These are phyloP conservation scores for Podaxis sp. DNA, from an alignment of 768 basidiomycete species.

Conservation along the genomic window DNA sequence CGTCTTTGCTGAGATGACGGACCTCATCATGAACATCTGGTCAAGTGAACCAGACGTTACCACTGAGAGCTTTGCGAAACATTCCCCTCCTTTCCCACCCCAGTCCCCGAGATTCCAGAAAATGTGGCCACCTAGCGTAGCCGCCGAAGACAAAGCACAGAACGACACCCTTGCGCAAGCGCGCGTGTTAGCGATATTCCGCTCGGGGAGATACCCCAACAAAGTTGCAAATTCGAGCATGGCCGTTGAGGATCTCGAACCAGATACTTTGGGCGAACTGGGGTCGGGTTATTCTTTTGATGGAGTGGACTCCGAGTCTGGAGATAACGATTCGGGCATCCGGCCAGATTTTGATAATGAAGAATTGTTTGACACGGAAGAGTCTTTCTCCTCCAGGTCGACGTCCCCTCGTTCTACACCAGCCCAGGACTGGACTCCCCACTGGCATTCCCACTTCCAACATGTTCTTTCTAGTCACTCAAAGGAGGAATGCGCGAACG, in stretches of 20 bases:
- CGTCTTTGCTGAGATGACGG: not conserved
- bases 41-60: not conserved
- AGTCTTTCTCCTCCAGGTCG: not conserved
- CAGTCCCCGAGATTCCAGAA: conserved; percentile 3
- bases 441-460: not conserved
- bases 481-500: not conserved
- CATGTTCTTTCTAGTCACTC: not conserved
- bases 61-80: not conserved
- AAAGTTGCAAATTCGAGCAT: not conserved
- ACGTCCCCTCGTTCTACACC: conserved; percentile 1
- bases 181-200: conserved; percentile 4
- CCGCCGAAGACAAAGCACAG: not conserved
- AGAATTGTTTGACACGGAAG: not conserved
- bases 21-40: conserved; percentile 2
- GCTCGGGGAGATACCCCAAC: conserved; percentile 6
- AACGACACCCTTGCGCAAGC: conserved; percentile 1
- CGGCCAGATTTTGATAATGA: conserved; percentile 3
- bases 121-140: not conserved
- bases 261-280: not conserved
- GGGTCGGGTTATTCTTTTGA: not conserved
- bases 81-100: not conserved
- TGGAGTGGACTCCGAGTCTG: not conserved
- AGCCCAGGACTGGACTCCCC: not conserved
- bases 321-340: not conserved
- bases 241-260: conserved; percentile 2